phyloP scores from a whole-genome alignment of 169 alveolate species.

The Babesia caballi region DNA sequence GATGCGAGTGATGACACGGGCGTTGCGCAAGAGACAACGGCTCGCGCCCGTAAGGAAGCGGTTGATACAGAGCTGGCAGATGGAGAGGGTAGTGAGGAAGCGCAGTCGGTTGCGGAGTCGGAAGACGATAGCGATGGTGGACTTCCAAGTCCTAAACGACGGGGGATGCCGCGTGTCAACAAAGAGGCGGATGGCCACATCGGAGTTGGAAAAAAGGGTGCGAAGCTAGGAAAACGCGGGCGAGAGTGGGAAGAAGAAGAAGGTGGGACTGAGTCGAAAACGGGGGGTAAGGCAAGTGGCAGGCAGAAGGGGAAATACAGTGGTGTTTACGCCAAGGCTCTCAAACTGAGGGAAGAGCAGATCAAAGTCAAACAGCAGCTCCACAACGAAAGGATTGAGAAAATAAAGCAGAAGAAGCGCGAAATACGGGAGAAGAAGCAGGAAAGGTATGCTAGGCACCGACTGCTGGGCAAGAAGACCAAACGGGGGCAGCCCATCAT shows the following conservation, averaged over 20 bases:
- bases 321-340: slow-evolving; percentile 48
- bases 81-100: neutral
- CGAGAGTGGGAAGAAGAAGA: neutral
- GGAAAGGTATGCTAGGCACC: slow-evolving; percentile 36
- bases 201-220: neutral
- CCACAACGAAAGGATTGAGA: slow-evolving; percentile 23
- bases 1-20: neutral
- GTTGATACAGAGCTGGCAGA: neutral
- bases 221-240: neutral
- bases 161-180: neutral
- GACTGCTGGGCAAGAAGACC: slow-evolving; percentile 53
- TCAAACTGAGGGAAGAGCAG: slow-evolving; percentile 24
- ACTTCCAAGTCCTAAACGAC: neutral
- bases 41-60: neutral
- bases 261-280: neutral
- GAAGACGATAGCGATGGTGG: neutral
- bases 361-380: slow-evolving; percentile 7
- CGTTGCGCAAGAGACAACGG: neutral
- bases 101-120: neutral
- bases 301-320: slow-evolving; percentile 1
- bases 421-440: slow-evolving; percentile 51
- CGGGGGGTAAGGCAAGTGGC: neutral
- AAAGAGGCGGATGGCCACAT: neutral
- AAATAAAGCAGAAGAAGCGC: slow-evolving; percentile 40
- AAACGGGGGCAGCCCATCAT: slow-evolving; percentile 63